Conservation (phyloP, 2,329 filamentous ascomycete genomes). For the Elsinoe fawcettii region DNA sequence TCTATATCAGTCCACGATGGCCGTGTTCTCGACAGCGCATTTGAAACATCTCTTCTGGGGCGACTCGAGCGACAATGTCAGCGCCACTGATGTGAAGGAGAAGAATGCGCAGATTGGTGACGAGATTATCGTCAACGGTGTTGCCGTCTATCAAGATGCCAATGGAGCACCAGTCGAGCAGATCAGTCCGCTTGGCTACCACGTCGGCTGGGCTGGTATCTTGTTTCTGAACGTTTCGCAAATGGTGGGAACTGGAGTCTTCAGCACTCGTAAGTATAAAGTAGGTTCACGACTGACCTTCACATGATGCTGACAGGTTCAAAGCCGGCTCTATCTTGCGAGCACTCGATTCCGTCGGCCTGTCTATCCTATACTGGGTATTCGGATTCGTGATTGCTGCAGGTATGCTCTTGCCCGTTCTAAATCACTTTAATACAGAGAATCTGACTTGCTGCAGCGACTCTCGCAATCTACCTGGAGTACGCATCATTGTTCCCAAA, state of each 20-base stretch:
- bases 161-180: constrained; percentile 54
- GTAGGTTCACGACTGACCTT: background rate
- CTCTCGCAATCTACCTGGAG: constrained; percentile 55
- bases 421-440: background rate
- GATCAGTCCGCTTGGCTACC: constrained; percentile 52
- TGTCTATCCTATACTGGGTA: constrained; percentile 56
- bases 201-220: constrained; percentile 39
- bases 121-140: background rate
- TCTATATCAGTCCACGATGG: background rate
- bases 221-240: constrained; percentile 47
- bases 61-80: background rate
- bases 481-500: constrained; percentile 59
- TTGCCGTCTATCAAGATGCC: constrained; percentile 48
- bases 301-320: too few species aligned
- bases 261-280: background rate
- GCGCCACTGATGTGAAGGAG: background rate
- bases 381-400: constrained; percentile 50
- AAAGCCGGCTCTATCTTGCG: constrained; percentile 50
- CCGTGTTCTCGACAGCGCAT: background rate
- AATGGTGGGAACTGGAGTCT: constrained; percentile 56
- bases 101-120: background rate
- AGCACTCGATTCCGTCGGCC: constrained; percentile 54
- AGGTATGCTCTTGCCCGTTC: background rate
- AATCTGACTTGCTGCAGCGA: constrained; percentile 37
- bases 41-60: background rate